Base-by-base conservation (phyloP, 768 basidiomycete species). In the Suillus discolor region DNA sequence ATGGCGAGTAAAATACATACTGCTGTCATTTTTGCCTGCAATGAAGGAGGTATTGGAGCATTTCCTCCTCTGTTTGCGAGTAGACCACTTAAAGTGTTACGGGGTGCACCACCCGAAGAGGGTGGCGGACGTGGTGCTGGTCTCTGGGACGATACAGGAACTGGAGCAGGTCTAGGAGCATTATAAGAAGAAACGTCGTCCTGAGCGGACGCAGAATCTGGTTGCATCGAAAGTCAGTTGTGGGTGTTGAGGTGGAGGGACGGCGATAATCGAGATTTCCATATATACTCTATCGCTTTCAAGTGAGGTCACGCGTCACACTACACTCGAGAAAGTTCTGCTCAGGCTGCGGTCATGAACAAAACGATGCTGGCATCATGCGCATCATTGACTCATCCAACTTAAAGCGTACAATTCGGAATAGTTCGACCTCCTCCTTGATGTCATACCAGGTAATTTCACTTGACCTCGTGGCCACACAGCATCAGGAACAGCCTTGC, bases 21-120 rank as follows among this genome's bases (percentile, higher is more conserved):
- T 36, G 91, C 93, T 49, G 92, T 93, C 91, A 98, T 92, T 82
- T 95, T 97, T 67, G 93, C 94, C 74, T 96, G 95, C 54, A 99
- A 84, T 55, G 87, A 84, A 0, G 96, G 93, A 0, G 96, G 96
- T 67, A 99, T 92, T 57, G 91, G 90, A 0, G 90, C 90, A 23
- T 85, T 77, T 49, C 79, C 72, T 65, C 75, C 66, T 64, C 73
- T 76, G 78, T 78, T 81, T 51, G 79, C 74, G 67, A 88, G 83
- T 54, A 88, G 79, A 65, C 80, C 77, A 31, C 75, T 75, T 61
- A 76, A 70, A 44, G 76, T 74, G 64, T 73, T 76, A 62, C 74
- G 75, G 41, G 68, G 75, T 8, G 59, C 25, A 31, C 67, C 72
- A 36, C 60, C 66, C 13, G 54, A 63, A 25, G 62, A 44, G 51